phyloP scores from a whole-genome alignment of 108 stramenopile species.

The Skeletonema potamos region DNA sequence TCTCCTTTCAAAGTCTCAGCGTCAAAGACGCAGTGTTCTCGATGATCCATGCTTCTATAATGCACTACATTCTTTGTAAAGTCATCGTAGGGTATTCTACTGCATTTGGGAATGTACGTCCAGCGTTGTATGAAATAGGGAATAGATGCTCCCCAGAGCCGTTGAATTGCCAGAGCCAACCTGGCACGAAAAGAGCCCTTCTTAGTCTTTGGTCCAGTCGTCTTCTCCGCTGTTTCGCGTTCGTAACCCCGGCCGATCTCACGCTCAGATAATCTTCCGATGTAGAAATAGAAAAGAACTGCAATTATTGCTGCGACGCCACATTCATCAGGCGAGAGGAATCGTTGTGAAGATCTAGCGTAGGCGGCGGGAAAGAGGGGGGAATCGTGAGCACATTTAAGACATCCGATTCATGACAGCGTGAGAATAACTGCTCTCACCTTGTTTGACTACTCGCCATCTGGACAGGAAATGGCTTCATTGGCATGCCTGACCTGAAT shows the following conservation, averaged over 20 bases:
- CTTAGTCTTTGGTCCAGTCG: not conserved
- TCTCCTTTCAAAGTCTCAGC: not conserved
- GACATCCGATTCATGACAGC: not conserved
- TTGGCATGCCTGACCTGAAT: not conserved
- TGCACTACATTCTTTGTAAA: slow-evolving; percentile 41
- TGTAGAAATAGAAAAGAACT: slow-evolving; percentile 38
- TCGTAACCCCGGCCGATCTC: slow-evolving; percentile 53
- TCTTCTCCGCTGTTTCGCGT: slow-evolving; percentile 48
- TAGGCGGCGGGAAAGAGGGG: not conserved
- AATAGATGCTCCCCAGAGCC: slow-evolving; percentile 51
- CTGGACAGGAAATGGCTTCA: slow-evolving; percentile 44
- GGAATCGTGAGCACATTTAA: not conserved
- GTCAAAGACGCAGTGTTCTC: slow-evolving; percentile 35
- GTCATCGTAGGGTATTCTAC: slow-evolving; percentile 44
- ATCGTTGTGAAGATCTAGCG: not conserved
- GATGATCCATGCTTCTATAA: slow-evolving; percentile 38
- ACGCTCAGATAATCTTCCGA: slow-evolving; percentile 64
- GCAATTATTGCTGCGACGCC: slow-evolving; percentile 29
- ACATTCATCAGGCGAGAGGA: slow-evolving; percentile 25
- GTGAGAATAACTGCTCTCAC: not conserved
- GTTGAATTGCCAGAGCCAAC: not conserved
- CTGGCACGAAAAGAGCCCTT: not conserved
- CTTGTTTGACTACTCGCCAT: slow-evolving; percentile 32
- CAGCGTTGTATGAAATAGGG: slow-evolving; percentile 59
- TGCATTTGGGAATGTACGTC: slow-evolving; percentile 54